These are phyloP conservation scores for Acacia crassicarpa DNA, from an alignment of 306 rosid species.

Conservation along the genomic window DNA sequence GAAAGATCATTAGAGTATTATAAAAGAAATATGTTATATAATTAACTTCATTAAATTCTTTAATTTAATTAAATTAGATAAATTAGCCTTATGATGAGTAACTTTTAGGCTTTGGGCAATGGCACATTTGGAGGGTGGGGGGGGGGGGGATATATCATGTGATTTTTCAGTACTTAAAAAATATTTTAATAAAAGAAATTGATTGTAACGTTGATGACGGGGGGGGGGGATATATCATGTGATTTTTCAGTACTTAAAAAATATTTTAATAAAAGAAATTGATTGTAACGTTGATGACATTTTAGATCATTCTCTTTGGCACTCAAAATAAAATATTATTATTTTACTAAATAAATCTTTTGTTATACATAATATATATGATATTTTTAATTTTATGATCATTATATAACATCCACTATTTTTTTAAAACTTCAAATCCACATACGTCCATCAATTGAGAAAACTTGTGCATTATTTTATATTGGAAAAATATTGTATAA, in stretches of 20 bases:
- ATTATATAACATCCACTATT: no score
- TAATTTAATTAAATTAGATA: no score
- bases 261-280: background rate
- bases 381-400: no score
- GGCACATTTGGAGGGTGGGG: background rate
- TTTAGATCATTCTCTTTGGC: background rate
- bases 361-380: no score
- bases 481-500: background rate
- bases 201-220: background rate
- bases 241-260: background rate
- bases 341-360: background rate
- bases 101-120: background rate
- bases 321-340: background rate
- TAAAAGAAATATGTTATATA: no score
- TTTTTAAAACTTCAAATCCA: background rate
- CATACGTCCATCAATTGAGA: background rate
- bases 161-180: background rate
- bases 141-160: background rate
- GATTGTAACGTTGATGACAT: background rate
- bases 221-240: background rate
- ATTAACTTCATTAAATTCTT: no score
- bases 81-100: no score
- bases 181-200: background rate
- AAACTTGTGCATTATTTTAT: background rate
- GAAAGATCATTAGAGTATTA: no score